phyloP scores from a whole-genome alignment of 2,329 filamentous ascomycete species.

The Aspergillus transmontanensis region DNA sequence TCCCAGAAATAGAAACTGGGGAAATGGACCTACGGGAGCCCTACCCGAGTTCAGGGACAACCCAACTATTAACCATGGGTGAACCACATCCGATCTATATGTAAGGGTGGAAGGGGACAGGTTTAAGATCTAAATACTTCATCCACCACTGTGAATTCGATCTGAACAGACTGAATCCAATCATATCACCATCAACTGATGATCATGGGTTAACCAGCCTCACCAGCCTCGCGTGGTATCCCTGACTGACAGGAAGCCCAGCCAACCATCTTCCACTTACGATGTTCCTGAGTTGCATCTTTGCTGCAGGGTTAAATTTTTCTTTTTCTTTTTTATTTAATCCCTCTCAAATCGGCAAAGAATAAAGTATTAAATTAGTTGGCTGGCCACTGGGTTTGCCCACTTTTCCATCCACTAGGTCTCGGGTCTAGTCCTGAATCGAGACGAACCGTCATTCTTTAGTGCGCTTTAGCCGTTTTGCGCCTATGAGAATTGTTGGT shows the following conservation, averaged over 20 bases:
- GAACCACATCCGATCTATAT: neutral
- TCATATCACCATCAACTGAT: neutral
- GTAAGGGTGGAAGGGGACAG: neutral
- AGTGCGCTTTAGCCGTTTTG: slow-evolving; percentile 13
- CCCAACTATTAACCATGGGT: neutral
- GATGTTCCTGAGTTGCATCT: neutral
- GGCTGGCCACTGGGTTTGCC: neutral
- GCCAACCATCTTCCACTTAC: neutral
- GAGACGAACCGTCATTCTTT: slow-evolving; percentile 11
- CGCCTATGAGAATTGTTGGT: slow-evolving; percentile 2
- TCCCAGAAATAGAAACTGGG: neutral
- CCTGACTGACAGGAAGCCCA: neutral
- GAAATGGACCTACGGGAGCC: neutral
- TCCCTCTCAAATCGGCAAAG: neutral
- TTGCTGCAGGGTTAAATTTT: neutral
- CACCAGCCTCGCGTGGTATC: slow-evolving; percentile 6
- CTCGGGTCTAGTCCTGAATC: neutral
- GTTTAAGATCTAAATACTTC: neutral
- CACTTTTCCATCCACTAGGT: neutral
- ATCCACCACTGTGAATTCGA: neutral
- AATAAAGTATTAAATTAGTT: neutral
- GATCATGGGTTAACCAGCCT: neutral
- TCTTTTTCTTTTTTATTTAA: neutral
- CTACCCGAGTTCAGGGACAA: neutral
- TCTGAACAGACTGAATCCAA: neutral